phyloP scores from a whole-genome alignment of 176 grass and related monocot species.

The Eragrostis curvula region DNA sequence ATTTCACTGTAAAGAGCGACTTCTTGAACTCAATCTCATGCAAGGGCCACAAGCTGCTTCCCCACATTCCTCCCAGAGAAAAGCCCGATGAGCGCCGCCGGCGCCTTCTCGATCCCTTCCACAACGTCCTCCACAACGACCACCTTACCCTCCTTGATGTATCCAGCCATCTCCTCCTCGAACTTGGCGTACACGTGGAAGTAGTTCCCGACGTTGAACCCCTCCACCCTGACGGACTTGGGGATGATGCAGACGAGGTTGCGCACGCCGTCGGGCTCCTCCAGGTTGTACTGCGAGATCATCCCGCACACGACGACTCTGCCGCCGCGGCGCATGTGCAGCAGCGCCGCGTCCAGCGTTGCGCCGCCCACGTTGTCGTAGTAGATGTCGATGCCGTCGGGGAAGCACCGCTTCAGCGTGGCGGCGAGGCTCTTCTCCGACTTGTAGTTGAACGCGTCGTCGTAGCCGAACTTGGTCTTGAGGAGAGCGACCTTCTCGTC shows the following conservation, averaged over 20 bases:
- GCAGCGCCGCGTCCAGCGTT: constrained; percentile 55
- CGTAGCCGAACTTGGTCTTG: constrained; percentile 53
- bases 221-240: constrained; percentile 51
- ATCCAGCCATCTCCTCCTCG: constrained; percentile 40
- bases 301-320: constrained; percentile 51
- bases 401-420: constrained; percentile 47
- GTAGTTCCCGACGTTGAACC: constrained; percentile 31
- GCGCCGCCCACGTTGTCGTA: constrained; percentile 60
- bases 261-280: constrained; percentile 35
- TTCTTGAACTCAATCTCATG: constrained; percentile 2
- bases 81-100: constrained; percentile 49
- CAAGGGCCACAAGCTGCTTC: constrained; percentile 53
- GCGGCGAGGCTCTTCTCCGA: constrained; percentile 40
- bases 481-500: constrained; percentile 65
- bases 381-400: constrained; percentile 71
- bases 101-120: constrained; percentile 56
- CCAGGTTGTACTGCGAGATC: constrained; percentile 69
- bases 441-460: constrained; percentile 77
- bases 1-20: no score
- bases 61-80: constrained; percentile 67
- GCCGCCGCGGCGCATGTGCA: constrained; percentile 44
- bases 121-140: constrained; percentile 55
- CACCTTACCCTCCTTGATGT: constrained; percentile 53
- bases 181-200: constrained; percentile 38
- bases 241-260: constrained; percentile 40